A percentile compares a stretch with the other conserved stretches of the same genome.
These are phyloP conservation scores for Wickerhamomyces sydowiorum DNA, from an alignment of 805 yeast species.

Conservation along the genomic window DNA sequence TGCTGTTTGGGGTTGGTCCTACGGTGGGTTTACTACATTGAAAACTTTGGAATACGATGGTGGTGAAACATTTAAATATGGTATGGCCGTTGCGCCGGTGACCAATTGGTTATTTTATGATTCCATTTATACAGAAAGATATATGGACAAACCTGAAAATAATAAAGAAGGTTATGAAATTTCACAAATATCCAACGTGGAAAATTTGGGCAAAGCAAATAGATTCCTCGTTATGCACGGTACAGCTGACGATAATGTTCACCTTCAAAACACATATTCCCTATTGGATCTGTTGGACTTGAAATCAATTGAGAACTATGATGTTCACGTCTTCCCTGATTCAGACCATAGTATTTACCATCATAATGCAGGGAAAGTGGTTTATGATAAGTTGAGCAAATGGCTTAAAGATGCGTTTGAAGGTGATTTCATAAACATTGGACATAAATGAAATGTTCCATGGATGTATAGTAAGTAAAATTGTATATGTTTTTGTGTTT, in stretches of 20 bases:
- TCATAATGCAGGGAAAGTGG: slow-evolving; percentile 66
- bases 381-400: slow-evolving; percentile 57
- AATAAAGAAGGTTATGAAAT: slow-evolving; percentile 59
- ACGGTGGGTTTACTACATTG: slow-evolving; percentile 91
- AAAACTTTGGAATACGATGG: slow-evolving; percentile 81
- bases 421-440: slow-evolving; percentile 34
- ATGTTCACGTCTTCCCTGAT: slow-evolving; percentile 76
- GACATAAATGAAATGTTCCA: slow-evolving; percentile 4
- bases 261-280: slow-evolving; percentile 81
- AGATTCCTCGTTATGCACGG: slow-evolving; percentile 94
- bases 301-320: slow-evolving; percentile 72
- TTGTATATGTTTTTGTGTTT: not conserved
- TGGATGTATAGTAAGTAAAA: not conserved
- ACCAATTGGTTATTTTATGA: slow-evolving; percentile 92
- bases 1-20: slow-evolving; percentile 98
- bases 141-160: slow-evolving; percentile 76
- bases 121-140: slow-evolving; percentile 91
- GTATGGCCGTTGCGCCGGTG: slow-evolving; percentile 97
- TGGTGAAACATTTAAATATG: slow-evolving; percentile 72
- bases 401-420: slow-evolving; percentile 65
- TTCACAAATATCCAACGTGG: slow-evolving; percentile 52
- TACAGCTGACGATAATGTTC: slow-evolving; percentile 96
- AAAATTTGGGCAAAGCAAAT: slow-evolving; percentile 45
- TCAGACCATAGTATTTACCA: slow-evolving; percentile 68
- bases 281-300: slow-evolving; percentile 70